phyloP scores from a whole-genome alignment of 2,329 filamentous ascomycete genomes.

The Nemania sp. region DNA sequence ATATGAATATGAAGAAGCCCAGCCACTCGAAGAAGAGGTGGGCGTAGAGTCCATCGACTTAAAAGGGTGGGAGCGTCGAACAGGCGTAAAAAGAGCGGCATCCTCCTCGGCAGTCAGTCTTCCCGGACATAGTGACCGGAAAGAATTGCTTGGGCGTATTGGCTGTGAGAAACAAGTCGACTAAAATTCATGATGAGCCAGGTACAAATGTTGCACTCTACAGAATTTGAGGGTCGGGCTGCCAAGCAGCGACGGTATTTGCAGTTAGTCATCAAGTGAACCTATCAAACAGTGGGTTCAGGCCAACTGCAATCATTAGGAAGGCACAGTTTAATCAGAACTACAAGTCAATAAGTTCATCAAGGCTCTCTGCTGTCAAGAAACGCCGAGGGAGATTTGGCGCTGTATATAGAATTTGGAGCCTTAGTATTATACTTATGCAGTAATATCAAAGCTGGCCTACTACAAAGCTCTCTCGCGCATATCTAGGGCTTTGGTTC shows the following conservation, averaged over 20 bases:
- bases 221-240: slow-evolving; percentile 27
- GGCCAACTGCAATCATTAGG: slow-evolving; percentile 16
- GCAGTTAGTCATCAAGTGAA: slow-evolving; percentile 1
- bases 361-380: slow-evolving; percentile 11
- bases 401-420: slow-evolving; percentile 49
- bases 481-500: neutral
- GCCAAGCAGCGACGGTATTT: slow-evolving; percentile 12
- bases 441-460: slow-evolving; percentile 19
- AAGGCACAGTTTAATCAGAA: neutral
- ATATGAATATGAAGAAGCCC: slow-evolving; percentile 65
- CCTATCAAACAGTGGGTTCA: slow-evolving; percentile 8
- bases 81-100: slow-evolving; percentile 65
- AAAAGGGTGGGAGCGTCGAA: slow-evolving; percentile 70
- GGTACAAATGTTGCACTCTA: slow-evolving; percentile 11
- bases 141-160: slow-evolving; percentile 84
- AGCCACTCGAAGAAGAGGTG: slow-evolving; percentile 78
- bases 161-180: slow-evolving; percentile 83
- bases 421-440: slow-evolving; percentile 49
- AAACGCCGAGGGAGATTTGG: slow-evolving; percentile 28
- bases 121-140: slow-evolving; percentile 78
- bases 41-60: slow-evolving; percentile 78
- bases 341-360: slow-evolving; percentile 16
- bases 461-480: neutral
- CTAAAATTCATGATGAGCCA: slow-evolving; percentile 45
- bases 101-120: slow-evolving; percentile 72